Evolutionary conservation across 2,329 filamentous ascomycete genomes (phyloP).

Genomic region (Sphaerulina musiva): DNA sequence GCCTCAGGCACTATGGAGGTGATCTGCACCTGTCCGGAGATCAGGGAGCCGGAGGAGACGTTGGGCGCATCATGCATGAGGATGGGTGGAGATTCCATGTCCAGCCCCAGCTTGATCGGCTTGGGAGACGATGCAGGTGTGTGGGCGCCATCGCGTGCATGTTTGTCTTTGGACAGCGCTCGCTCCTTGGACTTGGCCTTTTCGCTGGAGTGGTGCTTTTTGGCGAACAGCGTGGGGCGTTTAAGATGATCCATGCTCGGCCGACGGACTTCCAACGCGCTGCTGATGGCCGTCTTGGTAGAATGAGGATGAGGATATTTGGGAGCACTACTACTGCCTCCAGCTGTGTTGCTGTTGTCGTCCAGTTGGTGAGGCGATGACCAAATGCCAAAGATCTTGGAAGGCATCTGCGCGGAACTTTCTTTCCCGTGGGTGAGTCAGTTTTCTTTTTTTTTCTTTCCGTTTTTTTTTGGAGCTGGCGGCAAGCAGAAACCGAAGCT

Average conservation of each 20-base stretch:
- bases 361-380: slow-evolving; percentile 9
- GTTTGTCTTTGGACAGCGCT: slow-evolving; percentile 27
- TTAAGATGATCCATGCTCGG: slow-evolving; percentile 34
- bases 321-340: too few species aligned
- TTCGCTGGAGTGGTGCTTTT: slow-evolving; percentile 17
- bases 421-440: neutral
- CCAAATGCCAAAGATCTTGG: slow-evolving; percentile 31
- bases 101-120: slow-evolving; percentile 50
- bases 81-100: slow-evolving; percentile 79
- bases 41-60: slow-evolving; percentile 72
- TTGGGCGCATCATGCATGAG: slow-evolving; percentile 72
- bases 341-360: neutral
- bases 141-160: slow-evolving; percentile 17
- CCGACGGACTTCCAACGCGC: slow-evolving; percentile 17
- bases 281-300: slow-evolving; percentile 12
- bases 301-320: neutral
- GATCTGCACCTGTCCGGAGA: slow-evolving; percentile 76
- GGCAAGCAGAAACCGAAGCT: neutral
- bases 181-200: slow-evolving; percentile 26
- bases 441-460: too few species aligned
- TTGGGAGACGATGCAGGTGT: slow-evolving; percentile 24
- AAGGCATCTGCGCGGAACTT: slow-evolving; percentile 22
- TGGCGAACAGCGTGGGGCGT: slow-evolving; percentile 24
- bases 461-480: slow-evolving; percentile 4
- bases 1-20: slow-evolving; percentile 61